A percentile compares a stretch with the other conserved stretches of the same genome.
Evolutionary conservation across 2,329 filamentous ascomycete genomes (phyloP).

Genomic region (Neocatenulostroma microsporum): DNA sequence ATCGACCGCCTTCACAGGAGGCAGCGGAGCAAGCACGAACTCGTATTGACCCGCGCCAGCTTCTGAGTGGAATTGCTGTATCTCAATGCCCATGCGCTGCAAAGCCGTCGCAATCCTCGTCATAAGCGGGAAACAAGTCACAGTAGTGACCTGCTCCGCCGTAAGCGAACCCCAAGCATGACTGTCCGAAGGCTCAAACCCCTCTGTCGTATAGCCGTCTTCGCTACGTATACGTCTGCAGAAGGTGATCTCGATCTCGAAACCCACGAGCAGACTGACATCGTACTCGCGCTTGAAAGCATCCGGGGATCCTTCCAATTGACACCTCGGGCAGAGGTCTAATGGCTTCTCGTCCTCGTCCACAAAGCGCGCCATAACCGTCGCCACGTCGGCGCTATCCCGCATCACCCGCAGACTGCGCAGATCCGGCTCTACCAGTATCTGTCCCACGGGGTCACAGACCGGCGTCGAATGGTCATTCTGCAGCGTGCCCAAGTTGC

Average conservation of each 20-base stretch:
- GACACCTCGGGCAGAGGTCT: constrained; percentile 52
- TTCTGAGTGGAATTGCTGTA: constrained; percentile 70
- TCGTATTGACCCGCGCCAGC: constrained; percentile 69
- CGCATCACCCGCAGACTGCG: constrained; percentile 50
- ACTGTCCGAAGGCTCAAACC: constrained; percentile 45
- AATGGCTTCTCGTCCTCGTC: constrained; percentile 48
- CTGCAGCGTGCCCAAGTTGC: constrained; percentile 59
- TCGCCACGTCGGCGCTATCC: constrained; percentile 43
- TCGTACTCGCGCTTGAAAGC: constrained; percentile 44
- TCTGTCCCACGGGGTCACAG: constrained; percentile 55
- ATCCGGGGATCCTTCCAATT: constrained; percentile 42
- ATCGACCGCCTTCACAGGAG: constrained; percentile 63
- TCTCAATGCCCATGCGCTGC: constrained; percentile 52
- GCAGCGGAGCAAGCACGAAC: constrained; percentile 57
- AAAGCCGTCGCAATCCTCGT: constrained; percentile 59
- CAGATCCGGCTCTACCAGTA: constrained; percentile 59
- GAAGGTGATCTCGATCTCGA: constrained; percentile 75
- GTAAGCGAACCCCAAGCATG: constrained; percentile 66
- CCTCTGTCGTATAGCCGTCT: constrained; percentile 6
- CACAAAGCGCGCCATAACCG: constrained; percentile 59
- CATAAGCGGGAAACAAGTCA: constrained; percentile 53
- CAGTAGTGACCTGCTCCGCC: constrained; percentile 51
- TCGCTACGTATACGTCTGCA: constrained; percentile 42
- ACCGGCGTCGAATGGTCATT: constrained; percentile 53
- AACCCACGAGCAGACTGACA: constrained; percentile 60